Percentiles rank a stretch among this genome's conserved stretches.
Evolutionary conservation across 148 eudicot species (phyloP).

Genomic region (Vaccinium corymbosum): DNA sequence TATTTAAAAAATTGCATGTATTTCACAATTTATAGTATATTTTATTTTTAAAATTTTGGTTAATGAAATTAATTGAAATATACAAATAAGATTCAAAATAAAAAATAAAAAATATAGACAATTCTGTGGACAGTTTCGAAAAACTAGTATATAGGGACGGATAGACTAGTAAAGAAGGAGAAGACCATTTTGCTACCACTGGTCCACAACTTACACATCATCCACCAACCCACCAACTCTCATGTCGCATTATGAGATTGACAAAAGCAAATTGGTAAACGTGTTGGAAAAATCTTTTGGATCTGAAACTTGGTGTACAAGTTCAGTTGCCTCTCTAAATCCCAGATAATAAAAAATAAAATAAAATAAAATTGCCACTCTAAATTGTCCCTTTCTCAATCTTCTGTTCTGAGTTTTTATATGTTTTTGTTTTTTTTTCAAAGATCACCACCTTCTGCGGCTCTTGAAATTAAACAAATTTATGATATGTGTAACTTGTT

Average conservation of each 20-base stretch:
- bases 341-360: no score
- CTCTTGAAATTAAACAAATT: background rate
- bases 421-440: background rate
- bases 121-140: no score
- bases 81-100: no score
- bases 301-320: slow-evolving; percentile 10
- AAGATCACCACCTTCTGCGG: background rate
- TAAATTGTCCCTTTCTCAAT: background rate
- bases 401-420: background rate
- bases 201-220: background rate
- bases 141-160: no score
- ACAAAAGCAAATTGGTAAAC: slow-evolving; percentile 8
- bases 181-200: background rate
- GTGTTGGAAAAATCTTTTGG: slow-evolving; percentile 2
- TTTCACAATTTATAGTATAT: no score
- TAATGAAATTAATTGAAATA: no score
- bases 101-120: no score
- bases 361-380: no score
- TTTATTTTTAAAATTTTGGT: no score
- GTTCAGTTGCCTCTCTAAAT: background rate
- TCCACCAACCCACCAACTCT: slow-evolving; percentile 19
- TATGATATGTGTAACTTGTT: background rate
- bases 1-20: no score
- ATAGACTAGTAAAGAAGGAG: background rate
- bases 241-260: background rate